Percentiles rank a stretch among this genome's conserved stretches.
phyloP scores from a whole-genome alignment of 73 alveolate genomes.

The Tetrahymena elliotti region DNA sequence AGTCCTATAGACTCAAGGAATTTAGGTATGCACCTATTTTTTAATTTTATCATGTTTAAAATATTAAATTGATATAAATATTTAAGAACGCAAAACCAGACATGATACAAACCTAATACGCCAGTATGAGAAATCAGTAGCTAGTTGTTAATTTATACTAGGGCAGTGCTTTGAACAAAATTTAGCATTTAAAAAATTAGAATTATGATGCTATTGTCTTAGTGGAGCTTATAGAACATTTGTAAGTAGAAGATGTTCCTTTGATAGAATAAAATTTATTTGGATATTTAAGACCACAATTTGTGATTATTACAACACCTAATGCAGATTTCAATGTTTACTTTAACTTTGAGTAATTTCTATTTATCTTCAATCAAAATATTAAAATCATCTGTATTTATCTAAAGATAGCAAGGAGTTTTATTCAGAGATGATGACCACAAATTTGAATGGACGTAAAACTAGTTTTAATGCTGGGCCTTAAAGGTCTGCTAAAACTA shows the following conservation, averaged over 20 bases:
- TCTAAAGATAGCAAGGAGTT: background rate
- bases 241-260: background rate
- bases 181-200: background rate
- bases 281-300: background rate
- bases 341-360: background rate
- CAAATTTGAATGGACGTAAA: background rate
- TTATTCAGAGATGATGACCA: background rate
- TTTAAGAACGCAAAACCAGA: background rate
- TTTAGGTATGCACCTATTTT: background rate
- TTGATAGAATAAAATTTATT: background rate
- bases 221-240: background rate
- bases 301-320: background rate
- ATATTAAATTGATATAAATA: background rate
- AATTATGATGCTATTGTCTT: background rate
- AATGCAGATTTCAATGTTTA: background rate
- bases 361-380: background rate
- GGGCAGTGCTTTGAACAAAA: background rate
- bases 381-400: background rate
- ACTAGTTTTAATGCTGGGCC: background rate
- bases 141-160: background rate
- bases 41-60: background rate
- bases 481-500: background rate
- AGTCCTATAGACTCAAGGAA: background rate
- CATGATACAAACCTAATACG: background rate
- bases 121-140: background rate